Percentiles rank a stretch among this genome's conserved stretches.
phyloP scores from a whole-genome alignment of 2,329 filamentous ascomycete genomes.

The Penicillium hesseltinei region DNA sequence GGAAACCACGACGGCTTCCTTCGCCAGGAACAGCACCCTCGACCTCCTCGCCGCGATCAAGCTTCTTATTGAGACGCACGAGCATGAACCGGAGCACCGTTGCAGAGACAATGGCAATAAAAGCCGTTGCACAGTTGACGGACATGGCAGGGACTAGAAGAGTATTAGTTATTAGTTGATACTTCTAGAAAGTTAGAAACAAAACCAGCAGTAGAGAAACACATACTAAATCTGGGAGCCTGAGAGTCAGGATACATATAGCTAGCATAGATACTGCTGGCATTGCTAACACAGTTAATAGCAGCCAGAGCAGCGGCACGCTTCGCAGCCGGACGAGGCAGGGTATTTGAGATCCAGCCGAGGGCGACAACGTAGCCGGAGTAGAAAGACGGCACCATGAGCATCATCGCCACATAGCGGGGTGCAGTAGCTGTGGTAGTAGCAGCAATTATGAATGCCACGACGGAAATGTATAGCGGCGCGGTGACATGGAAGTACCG shows the following conservation, averaged over 20 bases:
- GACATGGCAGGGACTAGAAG: slow-evolving; percentile 59
- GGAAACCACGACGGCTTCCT: slow-evolving; percentile 61
- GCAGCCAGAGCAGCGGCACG: slow-evolving; percentile 69
- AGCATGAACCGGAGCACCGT: slow-evolving; percentile 63
- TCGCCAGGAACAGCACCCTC: slow-evolving; percentile 56
- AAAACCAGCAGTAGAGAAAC: slow-evolving; percentile 41
- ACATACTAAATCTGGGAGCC: slow-evolving; percentile 40
- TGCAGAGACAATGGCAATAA: slow-evolving; percentile 63
- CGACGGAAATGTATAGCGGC: slow-evolving; percentile 61
- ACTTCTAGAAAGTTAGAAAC: neutral
- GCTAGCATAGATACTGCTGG: slow-evolving; percentile 66
- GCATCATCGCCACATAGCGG: slow-evolving; percentile 69
- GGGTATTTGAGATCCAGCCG: slow-evolving; percentile 72
- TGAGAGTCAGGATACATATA: slow-evolving; percentile 62
- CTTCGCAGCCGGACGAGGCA: slow-evolving; percentile 74
- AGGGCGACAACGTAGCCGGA: slow-evolving; percentile 66
- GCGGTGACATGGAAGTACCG: slow-evolving; percentile 66
- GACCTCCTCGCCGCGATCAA: slow-evolving; percentile 62
- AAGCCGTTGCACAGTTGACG: slow-evolving; percentile 65
- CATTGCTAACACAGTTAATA: slow-evolving; percentile 72
- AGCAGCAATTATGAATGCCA: slow-evolving; percentile 66
- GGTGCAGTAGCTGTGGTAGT: slow-evolving; percentile 60
- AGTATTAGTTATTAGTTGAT: slow-evolving; percentile 7
- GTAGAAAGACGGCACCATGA: slow-evolving; percentile 66
- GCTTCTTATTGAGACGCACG: slow-evolving; percentile 64